Conservation (phyloP, 1,284 basidiomycete species). For the Spongiforma sp. region DNA sequence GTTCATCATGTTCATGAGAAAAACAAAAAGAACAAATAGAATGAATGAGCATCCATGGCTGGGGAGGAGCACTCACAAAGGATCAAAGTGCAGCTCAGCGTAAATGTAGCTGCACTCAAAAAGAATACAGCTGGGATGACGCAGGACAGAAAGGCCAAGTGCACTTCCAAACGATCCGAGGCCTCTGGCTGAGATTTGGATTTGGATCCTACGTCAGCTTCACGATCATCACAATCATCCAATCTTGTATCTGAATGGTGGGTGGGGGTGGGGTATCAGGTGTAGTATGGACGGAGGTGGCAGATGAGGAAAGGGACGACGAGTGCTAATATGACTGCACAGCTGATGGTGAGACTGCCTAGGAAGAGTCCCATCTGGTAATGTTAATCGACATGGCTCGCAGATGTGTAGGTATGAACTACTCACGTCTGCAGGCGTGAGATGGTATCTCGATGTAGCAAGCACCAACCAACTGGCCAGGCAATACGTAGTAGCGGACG, state of each 20-base stretch:
- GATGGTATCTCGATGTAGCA: constrained; percentile 26
- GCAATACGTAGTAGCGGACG: constrained; percentile 25
- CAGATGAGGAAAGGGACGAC: constrained; percentile 24
- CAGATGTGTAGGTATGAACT: no score
- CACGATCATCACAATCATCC: no score
- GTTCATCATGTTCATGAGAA: neutral
- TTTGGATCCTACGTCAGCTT: neutral
- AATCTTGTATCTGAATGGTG: no score
- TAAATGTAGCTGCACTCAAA: constrained; percentile 24
- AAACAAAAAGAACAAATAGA: no score
- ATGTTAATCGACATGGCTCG: no score
- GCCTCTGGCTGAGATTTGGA: constrained; percentile 17
- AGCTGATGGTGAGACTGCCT: constrained; percentile 13
- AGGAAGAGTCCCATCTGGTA: constrained; percentile 34
- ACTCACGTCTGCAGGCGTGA: constrained; percentile 32
- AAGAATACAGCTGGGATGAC: constrained; percentile 18
- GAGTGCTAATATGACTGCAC: constrained; percentile 17
- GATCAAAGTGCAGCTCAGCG: constrained; percentile 12
- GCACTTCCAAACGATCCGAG: constrained; percentile 38
- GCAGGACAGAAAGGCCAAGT: constrained; percentile 32
- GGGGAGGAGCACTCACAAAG: constrained; percentile 14
- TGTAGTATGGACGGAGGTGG: constrained; percentile 28
- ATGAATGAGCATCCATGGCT: no score
- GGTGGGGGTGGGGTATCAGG: neutral
- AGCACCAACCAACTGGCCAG: constrained; percentile 31